Percentiles rank a stretch among this genome's conserved stretches.
These are phyloP conservation scores for Starmerella floris DNA, from an alignment of 805 yeast genomes.

Conservation along the genomic window DNA sequence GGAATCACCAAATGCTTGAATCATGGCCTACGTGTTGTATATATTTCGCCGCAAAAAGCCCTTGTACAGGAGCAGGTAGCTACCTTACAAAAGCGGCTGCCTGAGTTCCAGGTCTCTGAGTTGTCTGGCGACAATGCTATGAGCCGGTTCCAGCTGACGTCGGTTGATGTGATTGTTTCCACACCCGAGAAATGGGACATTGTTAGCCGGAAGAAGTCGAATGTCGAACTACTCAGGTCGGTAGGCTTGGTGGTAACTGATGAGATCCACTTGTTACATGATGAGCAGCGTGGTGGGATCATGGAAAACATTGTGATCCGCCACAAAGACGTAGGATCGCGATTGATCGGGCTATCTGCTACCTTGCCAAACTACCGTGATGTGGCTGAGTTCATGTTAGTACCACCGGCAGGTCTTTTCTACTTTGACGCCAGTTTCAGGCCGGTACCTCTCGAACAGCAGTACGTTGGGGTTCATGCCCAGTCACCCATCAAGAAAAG, in stretches of 20 bases:
- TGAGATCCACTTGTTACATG: constrained; percentile 86
- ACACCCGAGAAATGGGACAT: constrained; percentile 99
- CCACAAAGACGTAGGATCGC: constrained; percentile 32
- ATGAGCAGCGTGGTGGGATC: constrained; percentile 81
- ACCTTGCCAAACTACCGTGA: constrained; percentile 81
- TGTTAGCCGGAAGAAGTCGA: constrained; percentile 68
- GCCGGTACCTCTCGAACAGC: constrained; percentile 87
- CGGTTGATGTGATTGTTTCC: constrained; percentile 73
- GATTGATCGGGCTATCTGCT: constrained; percentile 82
- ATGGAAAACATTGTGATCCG: constrained; percentile 78
- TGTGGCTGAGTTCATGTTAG: constrained; percentile 70
- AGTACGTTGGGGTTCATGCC: constrained; percentile 77
- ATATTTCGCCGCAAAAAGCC: constrained; percentile 88
- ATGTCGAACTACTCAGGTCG: constrained; percentile 46
- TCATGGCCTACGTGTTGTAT: constrained; percentile 61
- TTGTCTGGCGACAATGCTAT: constrained; percentile 80
- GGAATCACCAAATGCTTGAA: constrained; percentile 53
- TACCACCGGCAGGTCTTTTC: constrained; percentile 45
- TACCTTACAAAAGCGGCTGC: constrained; percentile 61
- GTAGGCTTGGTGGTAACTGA: constrained; percentile 71
- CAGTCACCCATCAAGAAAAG: constrained; percentile 62
- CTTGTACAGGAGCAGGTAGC: constrained; percentile 89
- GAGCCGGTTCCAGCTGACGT: constrained; percentile 58
- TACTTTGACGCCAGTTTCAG: constrained; percentile 72
- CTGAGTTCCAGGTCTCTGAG: constrained; percentile 64